Conservation (phyloP, 768 basidiomycete species). For the Lentinus tigrinus region DNA sequence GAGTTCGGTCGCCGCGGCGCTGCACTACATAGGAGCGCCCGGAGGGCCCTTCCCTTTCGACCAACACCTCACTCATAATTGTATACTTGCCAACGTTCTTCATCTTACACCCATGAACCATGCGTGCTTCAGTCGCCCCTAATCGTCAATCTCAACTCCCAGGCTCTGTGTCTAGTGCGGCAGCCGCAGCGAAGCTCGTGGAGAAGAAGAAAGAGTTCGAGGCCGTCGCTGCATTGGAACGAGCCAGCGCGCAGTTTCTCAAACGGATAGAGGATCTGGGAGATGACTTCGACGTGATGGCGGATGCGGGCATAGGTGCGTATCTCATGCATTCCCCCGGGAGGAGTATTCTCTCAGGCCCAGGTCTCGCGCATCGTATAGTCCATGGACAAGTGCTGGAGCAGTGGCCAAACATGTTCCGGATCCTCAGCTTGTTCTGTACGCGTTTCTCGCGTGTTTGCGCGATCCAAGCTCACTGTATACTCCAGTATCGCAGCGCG, state of each 20-base stretch:
- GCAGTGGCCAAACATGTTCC: conserved; percentile 84
- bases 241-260: conserved; percentile 59
- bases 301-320: conserved; percentile 69
- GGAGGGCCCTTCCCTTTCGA: too few relatives aligned
- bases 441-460: conserved; percentile 23
- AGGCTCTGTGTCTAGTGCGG: conserved; percentile 43
- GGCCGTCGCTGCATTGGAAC: conserved; percentile 70
- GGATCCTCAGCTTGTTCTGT: conserved; percentile 70
- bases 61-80: too few relatives aligned
- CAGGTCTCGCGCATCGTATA: too few relatives aligned
- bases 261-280: conserved; percentile 67
- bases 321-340: neutral
- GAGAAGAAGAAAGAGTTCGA: conserved; percentile 85
- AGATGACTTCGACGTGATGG: conserved; percentile 76
- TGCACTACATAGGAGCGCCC: too few relatives aligned
- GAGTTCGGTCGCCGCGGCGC: too few relatives aligned
- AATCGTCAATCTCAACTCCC: conserved; percentile 49
- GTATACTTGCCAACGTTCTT: neutral
- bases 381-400: conserved; percentile 76
- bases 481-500: conserved; percentile 49
- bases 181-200: conserved; percentile 51
- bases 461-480: neutral
- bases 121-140: conserved; percentile 59
- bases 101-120: conserved; percentile 16
- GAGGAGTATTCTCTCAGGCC: neutral